These are phyloP conservation scores for Phellopilus nigrolimitatus DNA, from an alignment of 1,284 basidiomycete genomes.

Conservation along the genomic window DNA sequence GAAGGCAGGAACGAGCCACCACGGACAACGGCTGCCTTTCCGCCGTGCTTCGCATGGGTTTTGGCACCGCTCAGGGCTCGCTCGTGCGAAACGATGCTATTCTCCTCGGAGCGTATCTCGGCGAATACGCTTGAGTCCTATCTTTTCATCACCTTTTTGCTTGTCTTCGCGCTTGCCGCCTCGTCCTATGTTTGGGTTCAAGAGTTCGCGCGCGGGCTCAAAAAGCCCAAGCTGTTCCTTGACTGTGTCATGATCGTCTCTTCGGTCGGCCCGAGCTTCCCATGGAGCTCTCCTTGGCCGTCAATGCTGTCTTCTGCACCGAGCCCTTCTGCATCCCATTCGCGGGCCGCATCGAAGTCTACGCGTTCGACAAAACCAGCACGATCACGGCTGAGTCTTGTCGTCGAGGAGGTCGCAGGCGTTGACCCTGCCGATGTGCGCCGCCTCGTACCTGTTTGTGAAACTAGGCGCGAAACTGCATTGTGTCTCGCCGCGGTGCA, in stretches of 20 bases:
- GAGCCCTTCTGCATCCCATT: conserved; percentile 95
- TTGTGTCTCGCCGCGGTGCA: conserved; percentile 92
- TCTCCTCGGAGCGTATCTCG: conserved; percentile 90
- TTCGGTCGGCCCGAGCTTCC: conserved; percentile 91
- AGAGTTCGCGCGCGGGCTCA: conserved; percentile 85
- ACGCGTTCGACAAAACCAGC: conserved; percentile 97
- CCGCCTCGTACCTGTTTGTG: conserved; percentile 75
- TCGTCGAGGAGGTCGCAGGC: conserved; percentile 88
- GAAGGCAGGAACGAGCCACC: conserved; percentile 45
- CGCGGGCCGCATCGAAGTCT: conserved; percentile 91
- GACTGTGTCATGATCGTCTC: conserved; percentile 95
- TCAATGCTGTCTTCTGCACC: conserved; percentile 95
- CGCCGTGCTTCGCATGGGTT: conserved; percentile 90
- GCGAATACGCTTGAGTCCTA: conserved; percentile 93
- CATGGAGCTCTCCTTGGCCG: conserved; percentile 93
- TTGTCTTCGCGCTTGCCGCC: conserved; percentile 94
- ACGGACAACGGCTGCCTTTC: conserved; percentile 90
- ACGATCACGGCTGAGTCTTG: conserved; percentile 96
- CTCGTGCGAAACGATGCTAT: conserved; percentile 97
- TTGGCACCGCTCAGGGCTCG: conserved; percentile 94
- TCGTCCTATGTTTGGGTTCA: conserved; percentile 96
- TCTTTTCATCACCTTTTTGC: conserved; percentile 92
- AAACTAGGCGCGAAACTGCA: conserved; percentile 74
- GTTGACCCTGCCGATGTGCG: conserved; percentile 59
- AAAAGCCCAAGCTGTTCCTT: conserved; percentile 88